Evolutionary conservation across 345 rosid species (phyloP).

Genomic region (Zanthoxylum bungeanum): DNA sequence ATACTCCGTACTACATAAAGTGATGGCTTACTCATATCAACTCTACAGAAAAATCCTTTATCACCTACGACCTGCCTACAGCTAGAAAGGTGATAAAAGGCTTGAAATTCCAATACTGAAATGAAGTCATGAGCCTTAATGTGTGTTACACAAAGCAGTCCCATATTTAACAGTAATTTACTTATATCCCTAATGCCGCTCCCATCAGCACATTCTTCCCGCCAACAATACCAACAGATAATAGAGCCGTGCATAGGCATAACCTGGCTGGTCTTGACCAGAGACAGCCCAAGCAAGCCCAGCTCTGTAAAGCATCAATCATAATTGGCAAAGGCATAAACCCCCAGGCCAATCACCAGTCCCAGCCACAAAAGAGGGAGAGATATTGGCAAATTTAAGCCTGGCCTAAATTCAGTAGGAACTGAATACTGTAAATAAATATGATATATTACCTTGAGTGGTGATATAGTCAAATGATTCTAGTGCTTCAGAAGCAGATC

Average conservation of each 20-base stretch:
- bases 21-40: background rate
- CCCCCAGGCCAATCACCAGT: background rate
- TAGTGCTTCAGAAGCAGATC: conserved; percentile 73
- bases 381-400: background rate
- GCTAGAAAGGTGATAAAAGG: background rate
- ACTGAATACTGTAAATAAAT: background rate
- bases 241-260: background rate
- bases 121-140: background rate
- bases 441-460: conserved; percentile 54
- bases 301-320: background rate
- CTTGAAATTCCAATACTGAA: background rate
- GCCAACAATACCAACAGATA: background rate
- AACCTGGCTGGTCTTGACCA: background rate
- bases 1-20: background rate
- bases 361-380: background rate
- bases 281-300: background rate
- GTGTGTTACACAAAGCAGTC: background rate
- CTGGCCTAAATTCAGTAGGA: background rate
- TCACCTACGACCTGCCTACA: background rate
- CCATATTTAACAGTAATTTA: background rate
- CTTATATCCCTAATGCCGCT: background rate
- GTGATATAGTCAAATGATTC: conserved; percentile 92
- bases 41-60: background rate
- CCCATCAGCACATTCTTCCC: background rate
- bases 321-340: background rate